phyloP scores from a whole-genome alignment of 1,284 basidiomycete genomes.

The Ceratorhiza oryzae-sativae region DNA sequence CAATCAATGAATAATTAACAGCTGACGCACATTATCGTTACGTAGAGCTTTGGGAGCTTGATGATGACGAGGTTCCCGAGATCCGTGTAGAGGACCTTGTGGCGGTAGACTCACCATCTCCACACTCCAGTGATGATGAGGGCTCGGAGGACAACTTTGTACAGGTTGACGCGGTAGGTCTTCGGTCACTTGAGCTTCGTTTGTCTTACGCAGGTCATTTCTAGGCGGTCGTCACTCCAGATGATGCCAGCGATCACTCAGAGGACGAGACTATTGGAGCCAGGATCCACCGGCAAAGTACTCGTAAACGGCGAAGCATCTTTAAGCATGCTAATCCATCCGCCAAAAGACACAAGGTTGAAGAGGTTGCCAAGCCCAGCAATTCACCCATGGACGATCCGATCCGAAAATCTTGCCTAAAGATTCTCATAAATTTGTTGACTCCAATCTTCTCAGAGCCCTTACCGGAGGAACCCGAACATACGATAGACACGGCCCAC shows the following conservation, averaged over 20 bases:
- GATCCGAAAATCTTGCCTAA: constrained; percentile 31
- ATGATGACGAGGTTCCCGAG: constrained; percentile 31
- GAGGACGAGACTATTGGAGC: constrained; percentile 26
- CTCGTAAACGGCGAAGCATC: constrained; percentile 33
- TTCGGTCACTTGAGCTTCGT: neutral
- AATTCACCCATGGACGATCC: constrained; percentile 13
- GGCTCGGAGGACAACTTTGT: constrained; percentile 37
- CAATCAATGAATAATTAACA: neutral
- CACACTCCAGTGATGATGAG: constrained; percentile 29
- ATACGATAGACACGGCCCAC: neutral
- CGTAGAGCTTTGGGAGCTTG: constrained; percentile 40
- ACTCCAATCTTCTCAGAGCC: constrained; percentile 33
- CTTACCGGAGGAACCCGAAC: constrained; percentile 38
- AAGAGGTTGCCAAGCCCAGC: neutral
- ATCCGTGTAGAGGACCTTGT: constrained; percentile 9
- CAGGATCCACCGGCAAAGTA: constrained; percentile 17
- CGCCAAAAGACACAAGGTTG: constrained; percentile 15
- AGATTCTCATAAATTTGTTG: constrained; percentile 20
- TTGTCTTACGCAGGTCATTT: neutral
- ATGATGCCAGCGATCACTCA: constrained; percentile 8
- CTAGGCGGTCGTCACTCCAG: neutral
- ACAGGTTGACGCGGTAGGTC: constrained; percentile 3
- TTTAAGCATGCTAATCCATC: constrained; percentile 27
- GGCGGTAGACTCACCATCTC: neutral
- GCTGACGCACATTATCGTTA: neutral